Evolutionary conservation across 1,284 basidiomycete species (phyloP).

Genomic region (Pholiota adiposa): DNA sequence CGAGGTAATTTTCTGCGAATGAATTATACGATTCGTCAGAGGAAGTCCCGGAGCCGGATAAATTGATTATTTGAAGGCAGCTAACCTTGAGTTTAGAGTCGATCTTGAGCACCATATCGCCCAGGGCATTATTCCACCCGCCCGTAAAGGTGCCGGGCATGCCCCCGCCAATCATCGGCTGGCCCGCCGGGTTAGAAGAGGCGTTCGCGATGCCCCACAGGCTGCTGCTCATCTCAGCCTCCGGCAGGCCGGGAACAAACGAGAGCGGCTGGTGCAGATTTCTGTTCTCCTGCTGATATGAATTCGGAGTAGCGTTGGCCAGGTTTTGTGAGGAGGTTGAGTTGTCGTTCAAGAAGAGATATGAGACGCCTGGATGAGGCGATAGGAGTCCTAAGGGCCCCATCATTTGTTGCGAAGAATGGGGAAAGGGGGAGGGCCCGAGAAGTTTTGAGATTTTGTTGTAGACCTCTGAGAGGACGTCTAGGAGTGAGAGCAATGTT

Average conservation of each 20-base stretch:
- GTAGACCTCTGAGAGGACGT: constrained; percentile 86
- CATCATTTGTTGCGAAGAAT: constrained; percentile 71
- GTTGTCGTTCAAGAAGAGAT: constrained; percentile 61
- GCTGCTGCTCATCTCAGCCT: constrained; percentile 51
- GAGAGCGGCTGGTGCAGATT: constrained; percentile 25
- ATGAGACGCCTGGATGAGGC: constrained; percentile 81
- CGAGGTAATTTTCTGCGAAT: constrained; percentile 76
- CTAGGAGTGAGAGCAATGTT: constrained; percentile 82
- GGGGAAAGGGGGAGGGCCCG: constrained; percentile 74
- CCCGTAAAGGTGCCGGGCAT: constrained; percentile 55
- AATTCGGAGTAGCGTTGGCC: constrained; percentile 16
- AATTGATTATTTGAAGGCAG: no score
- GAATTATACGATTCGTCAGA: no score
- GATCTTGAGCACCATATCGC: constrained; percentile 78
- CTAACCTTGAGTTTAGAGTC: constrained; percentile 82
- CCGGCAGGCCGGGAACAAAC: constrained; percentile 19
- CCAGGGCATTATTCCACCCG: constrained; percentile 63
- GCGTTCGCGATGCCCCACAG: constrained; percentile 76
- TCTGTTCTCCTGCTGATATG: constrained; percentile 35
- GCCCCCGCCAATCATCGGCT: constrained; percentile 39
- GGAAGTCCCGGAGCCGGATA: no score
- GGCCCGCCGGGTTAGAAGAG: constrained; percentile 23
- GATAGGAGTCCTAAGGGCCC: constrained; percentile 73
- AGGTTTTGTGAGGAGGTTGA: constrained; percentile 15
- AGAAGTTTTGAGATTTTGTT: constrained; percentile 82